A percentile compares a stretch with the other conserved stretches of the same genome.
Evolutionary conservation across 176 grass and related monocot genomes (phyloP).

Genomic region (Eragrostis curvula): DNA sequence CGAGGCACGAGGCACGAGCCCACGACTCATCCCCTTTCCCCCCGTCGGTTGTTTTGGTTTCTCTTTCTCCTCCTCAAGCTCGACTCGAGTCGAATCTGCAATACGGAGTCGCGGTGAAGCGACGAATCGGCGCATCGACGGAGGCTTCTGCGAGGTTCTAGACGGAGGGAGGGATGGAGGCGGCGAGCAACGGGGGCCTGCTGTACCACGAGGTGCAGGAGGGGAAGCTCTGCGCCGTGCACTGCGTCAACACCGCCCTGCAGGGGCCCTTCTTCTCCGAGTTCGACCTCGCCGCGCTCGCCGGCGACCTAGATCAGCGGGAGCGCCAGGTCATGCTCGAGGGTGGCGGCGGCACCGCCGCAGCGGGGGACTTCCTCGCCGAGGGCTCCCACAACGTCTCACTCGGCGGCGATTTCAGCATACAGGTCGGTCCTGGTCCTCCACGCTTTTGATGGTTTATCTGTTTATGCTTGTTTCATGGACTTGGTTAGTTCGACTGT

Average conservation of each 20-base stretch:
- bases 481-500: constrained; percentile 1
- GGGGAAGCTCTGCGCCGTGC: constrained; percentile 96
- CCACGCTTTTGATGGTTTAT: not conserved
- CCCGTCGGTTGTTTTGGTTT: constrained; percentile 18
- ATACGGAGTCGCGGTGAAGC: not conserved
- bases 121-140: not conserved
- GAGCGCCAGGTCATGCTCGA: constrained; percentile 88
- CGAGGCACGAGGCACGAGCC: too few species aligned
- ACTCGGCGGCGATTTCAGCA: constrained; percentile 97
- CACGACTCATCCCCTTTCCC: constrained; percentile 29
- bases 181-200: constrained; percentile 83
- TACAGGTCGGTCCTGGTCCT: constrained; percentile 57
- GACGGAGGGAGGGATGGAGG: constrained; percentile 46
- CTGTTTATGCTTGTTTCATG: not conserved
- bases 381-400: constrained; percentile 93
- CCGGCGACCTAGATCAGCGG: constrained; percentile 80
- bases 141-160: constrained; percentile 12
- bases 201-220: constrained; percentile 99
- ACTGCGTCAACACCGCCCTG: constrained; percentile 96
- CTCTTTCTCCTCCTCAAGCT: constrained; percentile 1
- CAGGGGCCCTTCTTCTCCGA: constrained; percentile 99
- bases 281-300: constrained; percentile 94
- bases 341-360: constrained; percentile 35
- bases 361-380: constrained; percentile 62
- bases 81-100: constrained; percentile 32